A percentile compares a stretch with the other conserved stretches of the same genome.
Evolutionary conservation across 2,329 filamentous ascomycete genomes (phyloP).

Genomic region (Colletotrichum theobromicola): DNA sequence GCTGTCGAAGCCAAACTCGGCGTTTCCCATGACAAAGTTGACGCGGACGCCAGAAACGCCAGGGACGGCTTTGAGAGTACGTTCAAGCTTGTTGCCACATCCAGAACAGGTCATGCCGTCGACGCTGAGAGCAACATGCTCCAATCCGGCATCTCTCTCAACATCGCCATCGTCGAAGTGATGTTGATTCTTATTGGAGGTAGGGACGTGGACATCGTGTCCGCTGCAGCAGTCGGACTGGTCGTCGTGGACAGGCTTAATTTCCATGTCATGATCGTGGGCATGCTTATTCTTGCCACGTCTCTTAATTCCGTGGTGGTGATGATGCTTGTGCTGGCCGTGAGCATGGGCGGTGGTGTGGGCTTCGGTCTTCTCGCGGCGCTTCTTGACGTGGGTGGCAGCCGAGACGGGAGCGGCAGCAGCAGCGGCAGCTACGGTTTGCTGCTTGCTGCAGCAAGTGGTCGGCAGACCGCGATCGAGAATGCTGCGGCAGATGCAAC

Average conservation of each 20-base stretch:
- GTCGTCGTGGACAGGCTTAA: neutral
- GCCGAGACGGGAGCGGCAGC: neutral
- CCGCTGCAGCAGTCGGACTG: conserved; percentile 11
- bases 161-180: conserved; percentile 20
- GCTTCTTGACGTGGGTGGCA: neutral
- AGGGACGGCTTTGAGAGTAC: conserved; percentile 27
- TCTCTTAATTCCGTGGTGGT: conserved; percentile 25
- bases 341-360: conserved; percentile 13
- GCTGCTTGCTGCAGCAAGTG: conserved; percentile 29
- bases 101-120: conserved; percentile 42
- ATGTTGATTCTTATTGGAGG: neutral
- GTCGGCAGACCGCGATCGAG: conserved; percentile 31
- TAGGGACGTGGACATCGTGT: neutral
- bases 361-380: neutral
- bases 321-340: conserved; percentile 22
- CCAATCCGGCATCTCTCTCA: conserved; percentile 29
- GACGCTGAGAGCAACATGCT: conserved; percentile 32
- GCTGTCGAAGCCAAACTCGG: conserved; percentile 35
- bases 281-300: conserved; percentile 23
- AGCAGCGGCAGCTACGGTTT: neutral
- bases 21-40: conserved; percentile 43
- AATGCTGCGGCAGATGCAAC: conserved; percentile 40
- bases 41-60: conserved; percentile 37
- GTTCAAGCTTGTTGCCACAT: conserved; percentile 38
- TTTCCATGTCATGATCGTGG: conserved; percentile 8